A percentile compares a stretch with the other conserved stretches of the same genome.
These are phyloP conservation scores for Candolleomyces efflorescens DNA, from an alignment of 768 basidiomycete species.

Conservation along the genomic window DNA sequence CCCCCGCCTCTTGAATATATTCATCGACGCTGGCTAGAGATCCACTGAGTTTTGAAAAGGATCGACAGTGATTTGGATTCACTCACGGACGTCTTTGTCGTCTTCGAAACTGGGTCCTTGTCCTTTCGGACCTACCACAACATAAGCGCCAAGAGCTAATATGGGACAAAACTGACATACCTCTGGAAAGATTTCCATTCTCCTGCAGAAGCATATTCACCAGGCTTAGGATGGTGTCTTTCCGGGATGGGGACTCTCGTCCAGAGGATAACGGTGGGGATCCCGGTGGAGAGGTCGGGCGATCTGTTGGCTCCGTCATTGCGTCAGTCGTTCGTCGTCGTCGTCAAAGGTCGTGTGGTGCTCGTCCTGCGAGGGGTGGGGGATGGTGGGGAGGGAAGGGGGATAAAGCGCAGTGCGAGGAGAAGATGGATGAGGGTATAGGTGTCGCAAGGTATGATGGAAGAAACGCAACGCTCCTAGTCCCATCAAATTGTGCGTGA, in stretches of 20 bases:
- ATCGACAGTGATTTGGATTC: not conserved
- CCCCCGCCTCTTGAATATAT: slow-evolving; percentile 62
- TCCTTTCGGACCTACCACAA: slow-evolving; percentile 23
- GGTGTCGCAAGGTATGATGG: slow-evolving; percentile 1
- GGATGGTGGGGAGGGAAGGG: not conserved
- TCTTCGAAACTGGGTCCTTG: slow-evolving; percentile 54
- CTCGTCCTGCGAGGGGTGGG: not conserved
- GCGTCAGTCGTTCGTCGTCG: not conserved
- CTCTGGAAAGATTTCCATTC: slow-evolving; percentile 24
- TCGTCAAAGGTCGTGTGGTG: not conserved
- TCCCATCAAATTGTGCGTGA: not conserved
- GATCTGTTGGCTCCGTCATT: not conserved
- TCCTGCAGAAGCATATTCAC: slow-evolving; percentile 47
- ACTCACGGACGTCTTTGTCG: slow-evolving; percentile 65
- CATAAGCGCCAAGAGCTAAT: not conserved
- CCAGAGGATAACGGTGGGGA: slow-evolving; percentile 19
- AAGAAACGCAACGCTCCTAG: not conserved
- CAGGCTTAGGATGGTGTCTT: slow-evolving; percentile 45
- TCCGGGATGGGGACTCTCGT: slow-evolving; percentile 31
- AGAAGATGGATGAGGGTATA: not conserved
- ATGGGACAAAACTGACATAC: slow-evolving; percentile 19
- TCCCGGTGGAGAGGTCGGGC: slow-evolving; percentile 6
- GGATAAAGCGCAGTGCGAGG: not conserved
- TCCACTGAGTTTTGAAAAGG: not conserved
- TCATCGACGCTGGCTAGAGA: slow-evolving; percentile 59